A percentile compares a stretch with the other conserved stretches of the same genome.
These are phyloP conservation scores for Fusarium sp. DNA, from an alignment of 2,329 filamentous ascomycete species.

Conservation along the genomic window DNA sequence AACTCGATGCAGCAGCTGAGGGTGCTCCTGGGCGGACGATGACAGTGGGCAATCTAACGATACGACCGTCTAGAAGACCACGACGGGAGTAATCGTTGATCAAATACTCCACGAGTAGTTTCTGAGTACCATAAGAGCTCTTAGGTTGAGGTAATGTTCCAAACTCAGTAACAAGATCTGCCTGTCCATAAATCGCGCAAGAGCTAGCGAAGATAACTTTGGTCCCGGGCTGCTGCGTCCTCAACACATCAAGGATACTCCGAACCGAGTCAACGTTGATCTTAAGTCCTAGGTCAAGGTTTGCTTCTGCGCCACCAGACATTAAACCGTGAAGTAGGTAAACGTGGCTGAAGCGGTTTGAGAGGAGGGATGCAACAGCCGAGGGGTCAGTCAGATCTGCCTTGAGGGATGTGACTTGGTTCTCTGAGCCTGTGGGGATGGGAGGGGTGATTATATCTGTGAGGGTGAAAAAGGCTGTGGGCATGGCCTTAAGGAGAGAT, in stretches of 20 bases:
- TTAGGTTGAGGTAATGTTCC: slow-evolving; percentile 57
- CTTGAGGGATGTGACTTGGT: slow-evolving; percentile 43
- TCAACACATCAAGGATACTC: slow-evolving; percentile 65
- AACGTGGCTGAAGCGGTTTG: slow-evolving; percentile 57
- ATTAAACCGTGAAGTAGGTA: slow-evolving; percentile 75
- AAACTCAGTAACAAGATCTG: slow-evolving; percentile 31
- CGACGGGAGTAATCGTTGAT: slow-evolving; percentile 58
- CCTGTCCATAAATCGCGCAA: slow-evolving; percentile 69
- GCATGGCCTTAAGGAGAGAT: slow-evolving; percentile 62
- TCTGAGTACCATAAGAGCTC: slow-evolving; percentile 73
- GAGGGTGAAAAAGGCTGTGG: slow-evolving; percentile 61
- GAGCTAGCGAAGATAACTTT: slow-evolving; percentile 70
- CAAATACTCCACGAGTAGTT: slow-evolving; percentile 68
- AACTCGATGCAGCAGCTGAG: slow-evolving; percentile 71
- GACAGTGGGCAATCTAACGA: slow-evolving; percentile 70
- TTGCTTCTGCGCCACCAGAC: slow-evolving; percentile 71
- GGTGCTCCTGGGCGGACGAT: slow-evolving; percentile 71
- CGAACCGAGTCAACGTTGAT: slow-evolving; percentile 72
- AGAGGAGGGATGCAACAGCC: slow-evolving; percentile 47
- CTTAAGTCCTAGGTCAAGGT: slow-evolving; percentile 65
- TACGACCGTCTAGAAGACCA: slow-evolving; percentile 68
- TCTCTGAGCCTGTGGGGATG: slow-evolving; percentile 56
- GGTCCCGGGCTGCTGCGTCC: slow-evolving; percentile 59
- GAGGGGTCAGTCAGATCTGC: slow-evolving; percentile 45
- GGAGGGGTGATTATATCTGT: slow-evolving; percentile 69